Evolutionary conservation across 352 stramenopile genomes (phyloP).

Genomic region (Salisapilia sapeloensis): DNA sequence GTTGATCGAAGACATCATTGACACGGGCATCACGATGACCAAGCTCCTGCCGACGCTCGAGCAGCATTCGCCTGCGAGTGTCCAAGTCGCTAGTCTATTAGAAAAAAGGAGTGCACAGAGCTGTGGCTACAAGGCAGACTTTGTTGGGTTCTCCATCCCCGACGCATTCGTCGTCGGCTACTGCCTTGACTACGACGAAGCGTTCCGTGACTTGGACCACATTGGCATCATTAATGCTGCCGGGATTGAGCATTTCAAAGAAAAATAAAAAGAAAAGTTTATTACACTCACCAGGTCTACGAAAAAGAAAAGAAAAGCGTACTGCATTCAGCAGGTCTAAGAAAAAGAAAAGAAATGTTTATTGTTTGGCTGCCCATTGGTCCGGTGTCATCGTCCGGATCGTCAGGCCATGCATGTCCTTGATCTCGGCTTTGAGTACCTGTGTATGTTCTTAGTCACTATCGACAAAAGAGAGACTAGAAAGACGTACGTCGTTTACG

Average conservation of each 20-base stretch:
- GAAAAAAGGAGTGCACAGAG: slow-evolving; percentile 86
- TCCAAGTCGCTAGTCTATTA: slow-evolving; percentile 85
- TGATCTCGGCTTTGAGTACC: slow-evolving; percentile 75
- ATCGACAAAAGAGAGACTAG: background rate
- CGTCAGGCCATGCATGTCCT: slow-evolving; percentile 73
- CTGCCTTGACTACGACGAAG: slow-evolving; percentile 95
- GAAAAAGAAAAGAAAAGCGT: too few relatives aligned
- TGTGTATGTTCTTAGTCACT: slow-evolving; percentile 2
- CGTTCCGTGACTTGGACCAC: slow-evolving; percentile 90
- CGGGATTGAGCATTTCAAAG: too few relatives aligned
- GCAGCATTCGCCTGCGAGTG: slow-evolving; percentile 54
- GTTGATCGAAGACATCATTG: slow-evolving; percentile 96
- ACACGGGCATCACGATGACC: slow-evolving; percentile 90
- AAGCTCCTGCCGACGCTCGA: slow-evolving; percentile 82
- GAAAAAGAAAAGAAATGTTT: too few relatives aligned
- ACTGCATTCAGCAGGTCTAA: too few relatives aligned
- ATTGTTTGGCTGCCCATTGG: slow-evolving; percentile 53
- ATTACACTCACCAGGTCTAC: too few relatives aligned
- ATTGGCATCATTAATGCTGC: slow-evolving; percentile 90
- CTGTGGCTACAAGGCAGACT: slow-evolving; percentile 86
- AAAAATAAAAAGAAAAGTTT: too few relatives aligned
- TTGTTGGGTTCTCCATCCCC: slow-evolving; percentile 92
- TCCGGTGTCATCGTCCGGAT: slow-evolving; percentile 66
- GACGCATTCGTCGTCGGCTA: slow-evolving; percentile 93
- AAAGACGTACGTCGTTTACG: slow-evolving; percentile 52